phyloP scores from a whole-genome alignment of 768 basidiomycete species.

The Pisolithus microcarpus region DNA sequence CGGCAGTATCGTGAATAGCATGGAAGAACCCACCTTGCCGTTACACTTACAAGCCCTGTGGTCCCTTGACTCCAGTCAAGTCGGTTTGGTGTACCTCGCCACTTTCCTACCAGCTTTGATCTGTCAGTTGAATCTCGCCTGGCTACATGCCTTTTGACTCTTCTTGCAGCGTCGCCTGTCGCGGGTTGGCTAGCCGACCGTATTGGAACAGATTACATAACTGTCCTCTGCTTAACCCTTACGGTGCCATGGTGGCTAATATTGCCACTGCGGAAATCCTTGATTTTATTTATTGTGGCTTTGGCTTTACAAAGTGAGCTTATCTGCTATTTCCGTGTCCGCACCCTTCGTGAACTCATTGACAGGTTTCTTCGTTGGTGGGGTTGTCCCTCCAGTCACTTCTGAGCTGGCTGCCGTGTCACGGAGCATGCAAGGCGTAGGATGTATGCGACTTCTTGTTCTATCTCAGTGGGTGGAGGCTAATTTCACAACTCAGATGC shows the following conservation, averaged over 20 bases:
- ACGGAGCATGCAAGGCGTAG: constrained; percentile 51
- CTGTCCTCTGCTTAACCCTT: constrained; percentile 39
- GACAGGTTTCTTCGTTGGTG: constrained; percentile 56
- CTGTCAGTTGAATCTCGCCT: constrained; percentile 39
- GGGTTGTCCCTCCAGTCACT: constrained; percentile 52
- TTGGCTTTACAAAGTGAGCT: constrained; percentile 49
- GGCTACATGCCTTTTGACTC: background rate
- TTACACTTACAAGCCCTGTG: constrained; percentile 46
- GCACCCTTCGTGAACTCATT: background rate
- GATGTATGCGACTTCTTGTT: constrained; percentile 41
- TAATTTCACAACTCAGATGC: constrained; percentile 39
- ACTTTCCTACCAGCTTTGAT: constrained; percentile 57
- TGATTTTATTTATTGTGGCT: constrained; percentile 28
- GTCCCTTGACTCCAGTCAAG: constrained; percentile 39
- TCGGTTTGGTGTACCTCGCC: constrained; percentile 64
- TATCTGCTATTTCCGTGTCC: background rate
- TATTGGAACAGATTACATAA: constrained; percentile 49
- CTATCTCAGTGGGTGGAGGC: background rate
- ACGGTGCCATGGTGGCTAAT: constrained; percentile 60
- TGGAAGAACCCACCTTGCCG: constrained; percentile 52
- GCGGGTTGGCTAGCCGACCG: constrained; percentile 53
- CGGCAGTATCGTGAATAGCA: constrained; percentile 39
- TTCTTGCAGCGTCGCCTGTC: constrained; percentile 45
- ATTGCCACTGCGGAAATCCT: constrained; percentile 49
- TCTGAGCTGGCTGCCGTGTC: constrained; percentile 62